Percentiles rank a stretch among this genome's conserved stretches.
Evolutionary conservation across 1,139 yeast genomes (phyloP).

Genomic region (Tardiomyces depauwii): DNA sequence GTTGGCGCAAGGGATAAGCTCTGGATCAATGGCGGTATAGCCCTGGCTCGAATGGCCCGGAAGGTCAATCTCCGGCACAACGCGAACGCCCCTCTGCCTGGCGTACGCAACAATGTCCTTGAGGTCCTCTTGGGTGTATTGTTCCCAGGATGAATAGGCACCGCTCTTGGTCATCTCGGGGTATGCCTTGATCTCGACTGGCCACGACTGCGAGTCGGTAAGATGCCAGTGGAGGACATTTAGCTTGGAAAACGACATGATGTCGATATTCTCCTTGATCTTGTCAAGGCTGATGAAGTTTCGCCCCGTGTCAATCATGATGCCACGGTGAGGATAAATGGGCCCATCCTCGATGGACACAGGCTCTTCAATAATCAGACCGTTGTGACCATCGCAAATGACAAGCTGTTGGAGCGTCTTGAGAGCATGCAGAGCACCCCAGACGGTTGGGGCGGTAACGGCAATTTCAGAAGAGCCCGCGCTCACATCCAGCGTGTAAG

Average conservation of each 20-base stretch:
- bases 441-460: conserved; percentile 29
- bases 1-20: conserved; percentile 20
- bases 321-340: conserved; percentile 34
- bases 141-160: conserved; percentile 32
- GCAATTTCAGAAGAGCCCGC: conserved; percentile 13
- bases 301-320: conserved; percentile 36
- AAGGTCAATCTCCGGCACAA: conserved; percentile 38
- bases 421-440: conserved; percentile 39
- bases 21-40: conserved; percentile 30
- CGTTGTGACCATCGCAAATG: conserved; percentile 19
- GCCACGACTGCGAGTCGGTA: conserved; percentile 39
- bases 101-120: conserved; percentile 29
- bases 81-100: conserved; percentile 31
- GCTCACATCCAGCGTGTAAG: conserved; percentile 23
- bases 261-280: conserved; percentile 32
- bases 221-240: conserved; percentile 39
- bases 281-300: conserved; percentile 28
- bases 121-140: conserved; percentile 29
- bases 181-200: conserved; percentile 27
- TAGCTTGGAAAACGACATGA: conserved; percentile 34
- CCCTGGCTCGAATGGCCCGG: conserved; percentile 42
- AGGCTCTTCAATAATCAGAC: conserved; percentile 27
- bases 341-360: conserved; percentile 33
- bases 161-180: conserved; percentile 34
- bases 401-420: conserved; percentile 36